Conservation (phyloP, 1,139 yeast species). For the Candida smagusa region DNA sequence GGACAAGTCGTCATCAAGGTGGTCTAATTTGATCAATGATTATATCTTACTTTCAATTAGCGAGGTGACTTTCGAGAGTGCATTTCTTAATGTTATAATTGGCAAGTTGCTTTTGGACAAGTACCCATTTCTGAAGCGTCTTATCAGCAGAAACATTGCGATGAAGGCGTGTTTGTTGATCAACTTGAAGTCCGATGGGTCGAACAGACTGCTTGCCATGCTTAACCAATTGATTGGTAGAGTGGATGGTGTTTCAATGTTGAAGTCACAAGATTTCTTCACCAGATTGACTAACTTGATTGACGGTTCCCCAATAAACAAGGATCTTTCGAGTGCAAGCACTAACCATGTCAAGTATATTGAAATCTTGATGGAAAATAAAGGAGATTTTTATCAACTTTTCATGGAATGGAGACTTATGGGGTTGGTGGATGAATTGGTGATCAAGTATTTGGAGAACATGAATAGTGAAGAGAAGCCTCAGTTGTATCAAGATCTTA, state of each 20-base stretch:
- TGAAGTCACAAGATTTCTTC: constrained; percentile 27
- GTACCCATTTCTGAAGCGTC: constrained; percentile 18
- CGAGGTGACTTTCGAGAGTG: constrained; percentile 37
- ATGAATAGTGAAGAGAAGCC: constrained; percentile 13
- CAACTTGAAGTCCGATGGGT: constrained; percentile 29
- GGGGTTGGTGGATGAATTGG: constrained; percentile 34
- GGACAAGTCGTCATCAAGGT: constrained; percentile 7
- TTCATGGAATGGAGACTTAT: constrained; percentile 38
- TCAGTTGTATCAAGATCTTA: constrained; percentile 16
- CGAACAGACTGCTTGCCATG: constrained; percentile 18
- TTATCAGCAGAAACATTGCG: constrained; percentile 25
- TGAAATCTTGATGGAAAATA: constrained; percentile 23
- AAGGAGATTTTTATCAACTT: constrained; percentile 23
- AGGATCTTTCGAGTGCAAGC: constrained; percentile 18
- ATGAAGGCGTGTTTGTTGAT: constrained; percentile 26
- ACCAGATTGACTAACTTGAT: constrained; percentile 29
- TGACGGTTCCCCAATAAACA: constrained; percentile 20
- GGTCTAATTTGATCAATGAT: constrained; percentile 21
- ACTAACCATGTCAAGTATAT: constrained; percentile 30
- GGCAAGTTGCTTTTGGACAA: constrained; percentile 25
- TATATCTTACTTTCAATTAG: constrained; percentile 29
- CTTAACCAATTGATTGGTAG: constrained; percentile 28
- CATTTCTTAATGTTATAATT: constrained; percentile 30
- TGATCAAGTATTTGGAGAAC: constrained; percentile 25
- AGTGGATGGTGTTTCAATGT: constrained; percentile 32